Evolutionary conservation across 345 rosid genomes (phyloP).

Genomic region (Lepidium africanum): DNA sequence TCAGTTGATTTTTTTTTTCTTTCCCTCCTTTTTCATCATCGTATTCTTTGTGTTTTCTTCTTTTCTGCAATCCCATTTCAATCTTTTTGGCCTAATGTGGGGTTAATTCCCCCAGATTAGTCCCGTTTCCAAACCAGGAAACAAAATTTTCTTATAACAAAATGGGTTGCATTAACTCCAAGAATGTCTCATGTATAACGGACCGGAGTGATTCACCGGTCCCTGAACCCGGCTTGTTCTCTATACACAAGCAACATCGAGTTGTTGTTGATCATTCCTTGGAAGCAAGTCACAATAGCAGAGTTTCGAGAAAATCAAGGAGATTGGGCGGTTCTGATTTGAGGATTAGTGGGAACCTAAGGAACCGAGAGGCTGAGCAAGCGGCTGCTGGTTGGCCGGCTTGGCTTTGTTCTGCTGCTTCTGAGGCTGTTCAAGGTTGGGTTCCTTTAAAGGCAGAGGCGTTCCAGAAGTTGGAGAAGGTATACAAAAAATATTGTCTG

Average conservation of each 20-base stretch:
- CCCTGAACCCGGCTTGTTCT: conserved; percentile 13
- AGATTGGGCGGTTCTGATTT: conserved; percentile 31
- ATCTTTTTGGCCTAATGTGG: conserved; percentile 35
- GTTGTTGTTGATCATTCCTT: conserved; percentile 23
- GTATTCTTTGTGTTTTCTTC: conserved; percentile 23
- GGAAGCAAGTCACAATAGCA: conserved; percentile 25
- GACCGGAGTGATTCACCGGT: conserved; percentile 33
- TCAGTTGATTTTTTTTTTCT: conserved; percentile 16
- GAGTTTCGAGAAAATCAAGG: conserved; percentile 26
- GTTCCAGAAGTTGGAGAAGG: conserved; percentile 77
- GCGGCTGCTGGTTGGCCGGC: conserved; percentile 75
- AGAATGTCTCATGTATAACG: conserved; percentile 26
- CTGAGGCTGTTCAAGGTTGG: conserved; percentile 74
- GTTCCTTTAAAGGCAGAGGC: conserved; percentile 62
- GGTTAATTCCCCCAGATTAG: conserved; percentile 26
- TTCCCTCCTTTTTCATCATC: conserved; percentile 20
- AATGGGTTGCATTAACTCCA: conserved; percentile 79
- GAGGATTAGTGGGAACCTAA: conserved; percentile 27
- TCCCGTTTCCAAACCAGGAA: conserved; percentile 50
- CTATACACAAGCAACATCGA: conserved; percentile 17
- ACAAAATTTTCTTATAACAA: neutral
- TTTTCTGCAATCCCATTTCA: conserved; percentile 25
- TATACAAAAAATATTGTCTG: conserved; percentile 3
- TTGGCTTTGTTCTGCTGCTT: conserved; percentile 60
- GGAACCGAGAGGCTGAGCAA: conserved; percentile 49